Percentiles rank a stretch among this genome's conserved stretches.
Conservation (phyloP, 2,329 filamentous ascomycete genomes). For the Didymella exigua region DNA sequence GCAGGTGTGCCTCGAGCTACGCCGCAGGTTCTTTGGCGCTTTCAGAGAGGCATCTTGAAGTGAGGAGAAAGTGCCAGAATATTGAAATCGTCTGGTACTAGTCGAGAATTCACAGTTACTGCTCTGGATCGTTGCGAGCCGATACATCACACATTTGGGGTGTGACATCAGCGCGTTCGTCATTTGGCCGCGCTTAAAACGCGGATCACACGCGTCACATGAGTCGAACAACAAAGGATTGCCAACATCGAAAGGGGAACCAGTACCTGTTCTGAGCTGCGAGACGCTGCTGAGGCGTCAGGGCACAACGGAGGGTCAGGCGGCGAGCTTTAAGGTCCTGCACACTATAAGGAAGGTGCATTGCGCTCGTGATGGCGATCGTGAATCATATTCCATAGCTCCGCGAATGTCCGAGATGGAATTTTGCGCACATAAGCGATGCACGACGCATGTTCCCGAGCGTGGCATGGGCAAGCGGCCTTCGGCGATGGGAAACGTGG, state of each 20-base stretch:
- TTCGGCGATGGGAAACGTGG: not conserved
- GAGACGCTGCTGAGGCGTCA: not conserved
- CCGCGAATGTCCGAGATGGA: conserved; percentile 1
- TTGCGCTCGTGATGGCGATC: not conserved
- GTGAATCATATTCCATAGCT: not conserved
- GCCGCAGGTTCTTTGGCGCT: not conserved
- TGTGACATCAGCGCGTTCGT: not conserved
- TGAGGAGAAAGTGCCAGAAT: too few species aligned
- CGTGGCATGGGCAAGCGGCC: conserved; percentile 1
- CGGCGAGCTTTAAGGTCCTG: not conserved
- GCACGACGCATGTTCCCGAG: conserved; percentile 10
- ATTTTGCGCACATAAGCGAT: not conserved
- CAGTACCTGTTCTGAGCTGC: too few species aligned
- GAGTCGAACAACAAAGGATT: not conserved
- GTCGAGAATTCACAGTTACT: too few species aligned
- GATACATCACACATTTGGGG: too few species aligned
- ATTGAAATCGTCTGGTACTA: too few species aligned
- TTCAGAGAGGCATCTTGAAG: not conserved
- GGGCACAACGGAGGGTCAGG: not conserved
- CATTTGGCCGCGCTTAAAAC: not conserved
- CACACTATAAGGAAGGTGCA: not conserved
- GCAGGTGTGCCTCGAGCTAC: not conserved
- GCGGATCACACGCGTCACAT: not conserved
- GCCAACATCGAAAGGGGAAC: too few species aligned
- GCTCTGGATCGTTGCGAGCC: too few species aligned